Base-by-base conservation (phyloP, 768 basidiomycete species). In the Crassisporium funariophilum region DNA sequence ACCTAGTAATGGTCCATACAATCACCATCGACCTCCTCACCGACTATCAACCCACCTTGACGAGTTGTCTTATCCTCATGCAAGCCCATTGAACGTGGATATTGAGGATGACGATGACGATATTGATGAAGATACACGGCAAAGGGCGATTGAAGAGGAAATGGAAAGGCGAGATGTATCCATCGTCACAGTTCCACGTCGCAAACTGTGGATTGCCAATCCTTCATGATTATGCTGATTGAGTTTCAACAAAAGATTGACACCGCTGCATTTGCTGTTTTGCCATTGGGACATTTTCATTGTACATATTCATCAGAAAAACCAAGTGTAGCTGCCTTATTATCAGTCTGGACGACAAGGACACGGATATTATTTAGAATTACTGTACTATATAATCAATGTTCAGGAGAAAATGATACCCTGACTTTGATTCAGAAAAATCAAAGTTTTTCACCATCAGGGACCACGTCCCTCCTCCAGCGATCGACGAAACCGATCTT, bases 81-180 rank as follows among this genome's bases (percentile, higher is more conserved):
- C 69, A 15, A 70, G 65, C n/a, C 78, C 75, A 35, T 73, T 72
- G 41, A 79, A 75, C 50, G 71, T 70, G 38, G 82, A 79, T 24
- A 75, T 74, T 5, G 84, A 83, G 43, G 79, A 79, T 9, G 73
- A 80, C 8, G 84, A 88, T 15, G 83, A 86, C 22, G 85, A 88
- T 37, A 71, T 86, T 45, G 88, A 91, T 54, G 88, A 91, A 53
- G 82, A 85, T 39, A 76, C 81, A 10, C 73, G 83, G 49, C 88
- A 90, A 62, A 75, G 81, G 49, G 73, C 80, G 55, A 89, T 91
- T 24, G 90, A 91, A 61, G 83, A 86, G 47, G 89, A 91, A 65
- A 88, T 92, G 78, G 81, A 75, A 29, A 74, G 88, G 54, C 78
- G 90, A 39, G 88, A 91, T 53, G 88, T 91, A 22, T 86, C 86